Evolutionary conservation across 2,329 filamentous ascomycete species (phyloP), one percentile per base, ranked within the genome.

Genomic region (Aspergillus viridinutans): DNA sequence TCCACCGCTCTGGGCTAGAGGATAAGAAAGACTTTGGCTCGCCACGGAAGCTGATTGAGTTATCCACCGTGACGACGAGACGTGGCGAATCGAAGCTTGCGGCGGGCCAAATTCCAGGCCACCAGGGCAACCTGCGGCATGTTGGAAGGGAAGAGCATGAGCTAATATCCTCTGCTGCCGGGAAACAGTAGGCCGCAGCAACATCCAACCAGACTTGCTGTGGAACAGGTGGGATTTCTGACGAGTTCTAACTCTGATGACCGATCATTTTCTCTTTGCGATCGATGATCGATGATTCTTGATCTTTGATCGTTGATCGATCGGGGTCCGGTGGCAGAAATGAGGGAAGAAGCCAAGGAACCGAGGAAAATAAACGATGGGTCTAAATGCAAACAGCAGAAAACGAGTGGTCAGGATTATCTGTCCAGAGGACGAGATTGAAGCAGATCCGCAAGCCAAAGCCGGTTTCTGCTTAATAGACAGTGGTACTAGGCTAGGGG

Each of bases 201-300:
- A 71, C 72, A 74, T 74, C 58, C 71, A 72, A 70, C 61, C 60
- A 54, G 40, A 12, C 20, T 2, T 6, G 43, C 43, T 26, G 43
- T 6, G 26, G 6, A 14, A 23, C 21, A 23, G 43, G 23, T 7
- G 9, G 43, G 14, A 5, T 47, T 17, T 26, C n/a, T 14, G 21
- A 21, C 5, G 20, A 23, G 21, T 45, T 45, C 42, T 45, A 45
- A 9, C 21, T 45, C 9, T 14, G 42, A 12, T 23, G 42, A 45
- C 8, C 7, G 42, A 23, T 23, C 42, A 45, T 45, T 23, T 45
- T 23, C n/a, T 10, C 8, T 45, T 8, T 45, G 42, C 42, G 42
- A 21, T n/a, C 17, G 20, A 23, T 21, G 42, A 45, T 45, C n/a
- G 42, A 45, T 23, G 14, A 17, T 35, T 3, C 17, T 9, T 10